Percentiles rank a stretch among this genome's conserved stretches.
Evolutionary conservation across 768 basidiomycete species (phyloP).

Genomic region (Mycena belliarum): DNA sequence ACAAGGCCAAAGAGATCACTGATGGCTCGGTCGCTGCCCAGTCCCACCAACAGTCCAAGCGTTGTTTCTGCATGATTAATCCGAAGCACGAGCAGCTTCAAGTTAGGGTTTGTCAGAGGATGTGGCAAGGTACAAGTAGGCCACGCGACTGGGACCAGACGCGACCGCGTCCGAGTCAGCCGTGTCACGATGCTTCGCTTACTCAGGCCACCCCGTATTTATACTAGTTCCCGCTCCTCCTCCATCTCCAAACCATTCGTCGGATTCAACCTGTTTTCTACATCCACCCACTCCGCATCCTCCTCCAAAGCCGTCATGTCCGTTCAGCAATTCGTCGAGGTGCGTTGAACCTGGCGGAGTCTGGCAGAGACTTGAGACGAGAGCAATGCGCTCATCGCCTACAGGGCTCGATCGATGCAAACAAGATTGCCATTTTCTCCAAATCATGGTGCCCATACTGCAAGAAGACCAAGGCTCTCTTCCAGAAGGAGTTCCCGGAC

Average conservation of each 20-base stretch:
- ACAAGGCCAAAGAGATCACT: no score
- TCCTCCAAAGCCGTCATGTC: conserved; percentile 13
- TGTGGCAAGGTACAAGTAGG: no score
- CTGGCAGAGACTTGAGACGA: no score
- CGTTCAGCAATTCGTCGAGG: conserved; percentile 19
- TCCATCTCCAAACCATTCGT: neutral
- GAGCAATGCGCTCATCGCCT: neutral
- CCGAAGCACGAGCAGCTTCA: no score
- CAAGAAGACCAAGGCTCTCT: conserved; percentile 35
- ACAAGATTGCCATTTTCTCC: conserved; percentile 47
- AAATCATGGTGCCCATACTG: conserved; percentile 44
- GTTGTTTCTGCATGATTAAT: no score
- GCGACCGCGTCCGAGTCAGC: conserved; percentile 12
- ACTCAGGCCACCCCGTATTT: conserved; percentile 15
- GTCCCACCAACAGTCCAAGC: no score
- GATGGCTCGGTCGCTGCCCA: no score
- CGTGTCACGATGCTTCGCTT: conserved; percentile 22
- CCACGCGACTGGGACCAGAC: no score
- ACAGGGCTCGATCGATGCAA: conserved; percentile 33
- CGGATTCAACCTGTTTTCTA: conserved; percentile 10
- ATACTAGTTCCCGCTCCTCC: conserved; percentile 1
- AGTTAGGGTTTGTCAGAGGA: no score
- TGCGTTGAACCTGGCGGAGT: no score
- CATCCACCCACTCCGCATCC: conserved; percentile 10
- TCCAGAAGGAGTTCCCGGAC: conserved; percentile 27